Percentiles rank a stretch among this genome's conserved stretches.
phyloP scores from a whole-genome alignment of 768 basidiomycete species.

The Hortiboletus flavorubellus region DNA sequence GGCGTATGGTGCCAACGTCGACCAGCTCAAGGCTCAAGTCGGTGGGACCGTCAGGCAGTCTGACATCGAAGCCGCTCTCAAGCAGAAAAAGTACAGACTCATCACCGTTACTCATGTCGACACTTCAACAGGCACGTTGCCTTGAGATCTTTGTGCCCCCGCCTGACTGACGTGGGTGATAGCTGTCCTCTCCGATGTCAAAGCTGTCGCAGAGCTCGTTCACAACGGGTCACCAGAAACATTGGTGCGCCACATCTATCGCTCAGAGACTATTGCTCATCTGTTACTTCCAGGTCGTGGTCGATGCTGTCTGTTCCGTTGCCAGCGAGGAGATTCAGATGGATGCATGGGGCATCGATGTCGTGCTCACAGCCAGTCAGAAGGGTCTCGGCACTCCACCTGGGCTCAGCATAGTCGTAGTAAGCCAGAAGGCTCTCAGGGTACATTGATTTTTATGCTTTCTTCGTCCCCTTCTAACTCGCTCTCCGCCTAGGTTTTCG shows the following conservation, averaged over 20 bases:
- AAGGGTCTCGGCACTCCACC: constrained; percentile 94
- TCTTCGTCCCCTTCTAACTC: background rate
- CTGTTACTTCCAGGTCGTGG: constrained; percentile 49
- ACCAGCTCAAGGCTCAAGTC: constrained; percentile 77
- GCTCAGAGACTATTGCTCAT: background rate
- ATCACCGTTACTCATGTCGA: constrained; percentile 96
- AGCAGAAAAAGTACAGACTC: constrained; percentile 79
- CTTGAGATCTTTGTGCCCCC: background rate
- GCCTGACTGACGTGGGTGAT: constrained; percentile 4
- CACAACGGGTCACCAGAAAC: constrained; percentile 79
- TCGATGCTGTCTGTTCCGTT: constrained; percentile 96
- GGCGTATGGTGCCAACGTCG: constrained; percentile 86
- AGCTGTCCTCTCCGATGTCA: constrained; percentile 85
- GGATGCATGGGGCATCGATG: constrained; percentile 91
- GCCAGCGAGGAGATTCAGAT: constrained; percentile 94
- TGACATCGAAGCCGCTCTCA: constrained; percentile 66
- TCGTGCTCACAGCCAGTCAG: constrained; percentile 82
- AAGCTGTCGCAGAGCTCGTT: constrained; percentile 70
- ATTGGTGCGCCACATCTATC: constrained; percentile 45
- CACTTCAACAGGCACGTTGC: constrained; percentile 65
- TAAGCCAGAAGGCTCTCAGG: constrained; percentile 74
- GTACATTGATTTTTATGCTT: constrained; percentile 28
- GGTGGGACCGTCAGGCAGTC: constrained; percentile 67
- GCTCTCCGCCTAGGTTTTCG: constrained; percentile 1
- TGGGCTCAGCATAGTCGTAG: constrained; percentile 83